A percentile compares a stretch with the other conserved stretches of the same genome.
Conservation (phyloP, 257 asterid species). For the Anisodus tanguticus region DNA sequence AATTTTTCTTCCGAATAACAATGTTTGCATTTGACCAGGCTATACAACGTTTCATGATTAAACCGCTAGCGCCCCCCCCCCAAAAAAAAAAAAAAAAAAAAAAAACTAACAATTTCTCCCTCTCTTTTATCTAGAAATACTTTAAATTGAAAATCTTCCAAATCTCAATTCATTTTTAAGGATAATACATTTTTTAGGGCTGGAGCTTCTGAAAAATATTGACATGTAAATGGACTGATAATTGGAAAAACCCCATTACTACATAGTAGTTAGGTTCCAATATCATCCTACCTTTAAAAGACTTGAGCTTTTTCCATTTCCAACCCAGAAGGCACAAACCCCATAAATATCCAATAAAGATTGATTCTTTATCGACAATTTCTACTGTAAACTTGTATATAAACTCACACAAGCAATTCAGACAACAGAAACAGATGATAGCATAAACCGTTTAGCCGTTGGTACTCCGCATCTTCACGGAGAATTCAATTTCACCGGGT, state of each 20-base stretch:
- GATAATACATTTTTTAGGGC: neutral
- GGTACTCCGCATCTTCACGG: no score
- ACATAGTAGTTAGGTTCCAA: neutral
- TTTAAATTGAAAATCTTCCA: neutral
- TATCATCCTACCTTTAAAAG: neutral
- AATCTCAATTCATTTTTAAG: neutral
- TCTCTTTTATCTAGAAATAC: neutral
- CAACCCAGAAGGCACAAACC: neutral
- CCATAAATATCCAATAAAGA: neutral
- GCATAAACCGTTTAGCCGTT: no score
- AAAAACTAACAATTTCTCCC: neutral
- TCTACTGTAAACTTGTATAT: neutral
- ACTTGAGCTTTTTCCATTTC: neutral
- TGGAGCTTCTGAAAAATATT: neutral
- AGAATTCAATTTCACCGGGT: no score
- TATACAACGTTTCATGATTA: no score
- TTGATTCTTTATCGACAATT: neutral
- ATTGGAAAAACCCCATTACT: neutral
- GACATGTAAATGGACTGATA: neutral
- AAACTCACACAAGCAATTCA: neutral
- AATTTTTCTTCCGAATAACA: no score
- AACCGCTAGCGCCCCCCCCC: no score
- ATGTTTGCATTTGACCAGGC: no score
- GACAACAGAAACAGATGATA: neutral
- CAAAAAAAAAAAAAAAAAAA: no score